Conservation (phyloP, 2,329 filamentous ascomycete species). For the Fonsecaea monophora region DNA sequence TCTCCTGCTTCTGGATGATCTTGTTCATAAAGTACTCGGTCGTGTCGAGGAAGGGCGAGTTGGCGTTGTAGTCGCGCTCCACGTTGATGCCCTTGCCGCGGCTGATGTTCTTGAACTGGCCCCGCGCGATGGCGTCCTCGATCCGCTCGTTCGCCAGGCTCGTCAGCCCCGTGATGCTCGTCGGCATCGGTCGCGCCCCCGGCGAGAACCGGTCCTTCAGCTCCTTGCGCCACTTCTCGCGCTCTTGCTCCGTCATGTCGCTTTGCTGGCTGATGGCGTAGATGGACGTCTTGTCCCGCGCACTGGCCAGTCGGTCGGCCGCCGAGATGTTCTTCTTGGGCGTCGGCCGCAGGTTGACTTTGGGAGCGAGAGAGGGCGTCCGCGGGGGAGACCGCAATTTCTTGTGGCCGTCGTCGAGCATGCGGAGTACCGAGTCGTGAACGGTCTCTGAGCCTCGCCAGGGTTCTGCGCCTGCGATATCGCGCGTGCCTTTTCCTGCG, state of each 20-base stretch:
- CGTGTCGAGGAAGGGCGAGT: conserved; percentile 90
- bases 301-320: conserved; percentile 62
- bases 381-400: conserved; percentile 56
- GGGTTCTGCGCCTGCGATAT: conserved; percentile 69
- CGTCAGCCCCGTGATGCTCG: conserved; percentile 76
- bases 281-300: conserved; percentile 63
- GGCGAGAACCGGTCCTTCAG: conserved; percentile 82
- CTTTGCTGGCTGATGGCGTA: conserved; percentile 63
- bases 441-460: conserved; percentile 81
- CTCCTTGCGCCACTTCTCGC: conserved; percentile 72
- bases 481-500: conserved; percentile 72
- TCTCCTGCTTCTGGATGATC: conserved; percentile 94
- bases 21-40: conserved; percentile 99
- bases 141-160: conserved; percentile 90
- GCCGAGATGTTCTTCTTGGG: conserved; percentile 53
- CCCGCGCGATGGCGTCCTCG: conserved; percentile 89
- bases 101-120: conserved; percentile 85
- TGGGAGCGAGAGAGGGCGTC: conserved; percentile 43
- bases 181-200: conserved; percentile 73
- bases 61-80: conserved; percentile 79
- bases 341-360: conserved; percentile 55
- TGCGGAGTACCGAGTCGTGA: conserved; percentile 79
- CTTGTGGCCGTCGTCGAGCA: conserved; percentile 71
- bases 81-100: conserved; percentile 74
- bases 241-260: conserved; percentile 72